Evolutionary conservation across 139 green algal species (phyloP).

Genomic region (Coelastrella sp.): DNA sequence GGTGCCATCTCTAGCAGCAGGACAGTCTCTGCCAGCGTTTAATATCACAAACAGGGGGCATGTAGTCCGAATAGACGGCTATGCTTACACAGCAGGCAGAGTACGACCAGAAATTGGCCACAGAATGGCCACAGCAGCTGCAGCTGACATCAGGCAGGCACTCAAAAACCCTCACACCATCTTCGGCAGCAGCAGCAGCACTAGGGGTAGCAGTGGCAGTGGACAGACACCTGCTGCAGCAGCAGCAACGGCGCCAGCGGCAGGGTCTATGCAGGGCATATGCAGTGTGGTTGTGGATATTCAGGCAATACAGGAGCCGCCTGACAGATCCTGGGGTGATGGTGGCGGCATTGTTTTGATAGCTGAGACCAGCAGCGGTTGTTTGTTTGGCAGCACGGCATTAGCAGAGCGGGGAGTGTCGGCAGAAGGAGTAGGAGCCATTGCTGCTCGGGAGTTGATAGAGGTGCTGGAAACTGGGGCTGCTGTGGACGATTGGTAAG

Average conservation of each 20-base stretch:
- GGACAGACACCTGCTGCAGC: background rate
- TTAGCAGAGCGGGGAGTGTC: conserved; percentile 54
- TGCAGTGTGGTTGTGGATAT: background rate
- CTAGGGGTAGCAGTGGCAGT: background rate
- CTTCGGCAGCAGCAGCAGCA: conserved; percentile 58
- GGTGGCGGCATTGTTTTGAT: conserved; percentile 72
- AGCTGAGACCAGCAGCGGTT: conserved; percentile 63
- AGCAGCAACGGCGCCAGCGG: background rate
- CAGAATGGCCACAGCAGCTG: conserved; percentile 2
- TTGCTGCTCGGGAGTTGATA: conserved; percentile 67
- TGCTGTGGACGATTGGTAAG: conserved; percentile 46
- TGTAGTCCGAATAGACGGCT: conserved; percentile 51
- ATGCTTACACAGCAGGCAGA: conserved; percentile 65
- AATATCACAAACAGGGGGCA: conserved; percentile 61
- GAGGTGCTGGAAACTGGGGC: conserved; percentile 62
- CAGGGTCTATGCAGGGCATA: background rate
- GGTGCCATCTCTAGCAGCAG: conserved; percentile 49
- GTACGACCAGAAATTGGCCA: conserved; percentile 10
- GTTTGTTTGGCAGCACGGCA: conserved; percentile 64
- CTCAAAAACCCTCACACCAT: background rate
- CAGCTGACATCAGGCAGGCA: background rate
- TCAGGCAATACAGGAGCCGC: conserved; percentile 41
- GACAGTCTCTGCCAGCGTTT: conserved; percentile 63
- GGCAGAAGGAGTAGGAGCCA: conserved; percentile 58
- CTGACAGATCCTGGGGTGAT: conserved; percentile 58